phyloP scores from a whole-genome alignment of 352 stramenopile genomes.

The Nothophytophthora sp. region DNA sequence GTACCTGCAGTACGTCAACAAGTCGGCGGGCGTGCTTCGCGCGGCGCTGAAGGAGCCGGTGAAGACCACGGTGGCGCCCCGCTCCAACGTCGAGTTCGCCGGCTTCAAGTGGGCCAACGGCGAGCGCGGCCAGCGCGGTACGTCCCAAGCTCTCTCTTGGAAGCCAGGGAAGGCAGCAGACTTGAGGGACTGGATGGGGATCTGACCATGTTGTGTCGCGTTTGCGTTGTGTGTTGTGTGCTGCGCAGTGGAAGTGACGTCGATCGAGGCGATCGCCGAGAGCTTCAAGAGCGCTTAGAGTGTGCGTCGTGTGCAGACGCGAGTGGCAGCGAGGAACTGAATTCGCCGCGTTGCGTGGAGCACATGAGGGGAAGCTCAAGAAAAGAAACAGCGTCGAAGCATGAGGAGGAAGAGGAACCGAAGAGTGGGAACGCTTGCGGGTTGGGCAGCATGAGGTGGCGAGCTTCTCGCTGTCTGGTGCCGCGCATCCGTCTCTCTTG shows the following conservation, averaged over 20 bases:
- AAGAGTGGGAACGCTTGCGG: background rate
- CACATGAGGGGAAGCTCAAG: constrained; percentile 7
- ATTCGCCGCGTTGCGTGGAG: constrained; percentile 7
- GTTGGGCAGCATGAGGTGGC: background rate
- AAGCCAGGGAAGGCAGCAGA: too few relatives aligned
- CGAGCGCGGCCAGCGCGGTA: constrained; percentile 76
- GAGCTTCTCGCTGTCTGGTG: constrained; percentile 9
- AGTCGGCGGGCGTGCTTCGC: constrained; percentile 74
- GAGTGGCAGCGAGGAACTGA: background rate
- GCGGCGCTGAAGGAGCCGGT: constrained; percentile 85
- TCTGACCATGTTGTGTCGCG: background rate
- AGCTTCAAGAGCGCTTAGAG: constrained; percentile 75
- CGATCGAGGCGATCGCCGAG: constrained; percentile 83
- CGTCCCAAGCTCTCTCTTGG: too few relatives aligned
- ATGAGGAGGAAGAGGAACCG: constrained; percentile 1
- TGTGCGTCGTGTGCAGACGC: constrained; percentile 7
- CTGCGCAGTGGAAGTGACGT: constrained; percentile 63
- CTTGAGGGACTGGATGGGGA: too few relatives aligned
- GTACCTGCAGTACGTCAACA: constrained; percentile 91
- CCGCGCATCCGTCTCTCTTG: too few relatives aligned
- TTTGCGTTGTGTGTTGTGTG: background rate
- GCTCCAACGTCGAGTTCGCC: constrained; percentile 81
- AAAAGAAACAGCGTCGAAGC: constrained; percentile 19
- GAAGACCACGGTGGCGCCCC: constrained; percentile 78
- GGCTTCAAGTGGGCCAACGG: constrained; percentile 87